These are phyloP conservation scores for Penicillium pulvis DNA, from an alignment of 495 filamentous ascomycete species.

Conservation along the genomic window DNA sequence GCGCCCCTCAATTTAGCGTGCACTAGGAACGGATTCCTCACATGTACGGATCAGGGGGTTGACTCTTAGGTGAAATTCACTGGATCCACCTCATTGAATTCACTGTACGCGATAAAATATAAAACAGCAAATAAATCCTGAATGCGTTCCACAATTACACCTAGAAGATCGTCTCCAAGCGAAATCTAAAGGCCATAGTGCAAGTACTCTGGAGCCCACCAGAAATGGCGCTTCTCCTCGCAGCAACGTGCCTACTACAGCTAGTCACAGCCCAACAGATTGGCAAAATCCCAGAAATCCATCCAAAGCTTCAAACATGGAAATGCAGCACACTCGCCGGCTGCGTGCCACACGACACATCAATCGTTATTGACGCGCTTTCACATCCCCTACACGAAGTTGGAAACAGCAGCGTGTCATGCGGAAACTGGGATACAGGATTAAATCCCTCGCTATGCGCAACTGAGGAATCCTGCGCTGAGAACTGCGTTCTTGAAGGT, in stretches of 20 bases:
- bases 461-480: conserved; percentile 44
- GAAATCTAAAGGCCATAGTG: neutral
- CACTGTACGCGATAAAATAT: neutral
- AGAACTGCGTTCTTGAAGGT: conserved; percentile 56
- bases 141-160: neutral
- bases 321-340: conserved; percentile 40
- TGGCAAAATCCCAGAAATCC: conserved; percentile 31
- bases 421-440: conserved; percentile 36
- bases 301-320: conserved; percentile 40
- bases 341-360: conserved; percentile 40
- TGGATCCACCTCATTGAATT: neutral
- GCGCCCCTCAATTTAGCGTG: neutral
- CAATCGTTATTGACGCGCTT: conserved; percentile 42
- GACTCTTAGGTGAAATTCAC: neutral
- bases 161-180: too few relatives aligned
- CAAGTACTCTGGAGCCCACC: neutral
- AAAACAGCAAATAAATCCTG: neutral
- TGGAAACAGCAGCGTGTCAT: conserved; percentile 23
- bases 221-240: conserved; percentile 1
- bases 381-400: conserved; percentile 50
- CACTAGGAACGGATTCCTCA: neutral
- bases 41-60: neutral
- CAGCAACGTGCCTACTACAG: conserved; percentile 9
- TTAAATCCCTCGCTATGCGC: conserved; percentile 50
- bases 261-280: conserved; percentile 27